Conservation (phyloP, 139 green algal genomes). For the Coelastrella sp. region DNA sequence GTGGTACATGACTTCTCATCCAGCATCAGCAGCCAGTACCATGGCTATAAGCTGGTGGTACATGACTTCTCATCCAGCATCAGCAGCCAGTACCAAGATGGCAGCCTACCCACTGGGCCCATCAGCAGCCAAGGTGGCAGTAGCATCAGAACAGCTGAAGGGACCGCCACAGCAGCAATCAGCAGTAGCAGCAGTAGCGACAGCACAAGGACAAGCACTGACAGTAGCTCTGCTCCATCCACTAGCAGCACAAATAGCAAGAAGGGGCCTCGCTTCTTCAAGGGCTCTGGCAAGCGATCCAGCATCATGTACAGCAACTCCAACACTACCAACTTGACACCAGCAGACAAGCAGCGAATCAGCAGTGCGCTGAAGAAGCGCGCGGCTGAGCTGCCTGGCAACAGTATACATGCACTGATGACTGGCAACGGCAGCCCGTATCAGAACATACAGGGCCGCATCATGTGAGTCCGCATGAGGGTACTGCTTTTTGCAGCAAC, state of each 20-base stretch:
- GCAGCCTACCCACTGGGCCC: background rate
- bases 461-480: slow-evolving; percentile 77
- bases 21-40: background rate
- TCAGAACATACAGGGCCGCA: slow-evolving; percentile 91
- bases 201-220: background rate
- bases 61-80: slow-evolving; percentile 18
- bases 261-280: background rate
- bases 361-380: slow-evolving; percentile 9
- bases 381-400: slow-evolving; percentile 8
- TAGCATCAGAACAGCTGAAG: background rate
- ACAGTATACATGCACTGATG: slow-evolving; percentile 87
- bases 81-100: background rate
- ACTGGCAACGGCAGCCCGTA: slow-evolving; percentile 92
- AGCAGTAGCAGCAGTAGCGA: background rate
- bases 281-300: background rate
- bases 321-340: slow-evolving; percentile 15
- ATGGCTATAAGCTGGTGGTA: slow-evolving; percentile 35
- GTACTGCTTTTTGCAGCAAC: too few relatives aligned
- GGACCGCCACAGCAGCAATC: background rate
- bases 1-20: slow-evolving; percentile 31
- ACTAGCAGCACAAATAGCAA: slow-evolving; percentile 19
- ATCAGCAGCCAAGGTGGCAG: background rate
- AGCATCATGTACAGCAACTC: slow-evolving; percentile 43
- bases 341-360: slow-evolving; percentile 35
- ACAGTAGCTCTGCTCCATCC: background rate